Evolutionary conservation across 768 basidiomycete species (phyloP).

Genomic region (Tylopilus rubrobrunneus): DNA sequence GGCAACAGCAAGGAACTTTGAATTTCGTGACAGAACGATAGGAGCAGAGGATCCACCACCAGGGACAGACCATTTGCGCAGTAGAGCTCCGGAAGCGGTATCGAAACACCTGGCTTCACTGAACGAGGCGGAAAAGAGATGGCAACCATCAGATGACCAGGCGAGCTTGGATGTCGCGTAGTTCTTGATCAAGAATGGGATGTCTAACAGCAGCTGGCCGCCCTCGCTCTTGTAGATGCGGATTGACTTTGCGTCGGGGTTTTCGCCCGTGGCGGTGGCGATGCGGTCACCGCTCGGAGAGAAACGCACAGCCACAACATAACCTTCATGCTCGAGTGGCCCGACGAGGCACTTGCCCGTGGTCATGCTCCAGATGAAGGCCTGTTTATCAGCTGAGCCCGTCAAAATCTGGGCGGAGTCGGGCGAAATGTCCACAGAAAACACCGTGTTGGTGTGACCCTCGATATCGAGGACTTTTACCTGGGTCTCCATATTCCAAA

Average conservation of each 20-base stretch:
- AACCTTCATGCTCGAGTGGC: not conserved
- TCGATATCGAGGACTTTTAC: not conserved
- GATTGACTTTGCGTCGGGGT: not conserved
- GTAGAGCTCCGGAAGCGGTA: not conserved
- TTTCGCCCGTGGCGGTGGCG: not conserved
- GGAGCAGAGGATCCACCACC: not conserved
- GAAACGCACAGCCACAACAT: not conserved
- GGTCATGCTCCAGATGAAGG: not conserved
- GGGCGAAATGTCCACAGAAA: not conserved
- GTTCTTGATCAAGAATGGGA: not conserved
- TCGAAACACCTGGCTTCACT: slow-evolving; percentile 1
- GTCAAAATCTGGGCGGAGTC: not conserved
- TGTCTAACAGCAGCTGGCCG: not conserved
- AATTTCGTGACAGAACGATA: not conserved
- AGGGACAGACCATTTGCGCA: not conserved
- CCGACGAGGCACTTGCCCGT: not conserved
- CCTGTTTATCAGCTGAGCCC: not conserved
- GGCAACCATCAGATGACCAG: not conserved
- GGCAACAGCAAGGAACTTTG: not conserved
- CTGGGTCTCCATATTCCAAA: not conserved
- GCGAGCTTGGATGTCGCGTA: not conserved
- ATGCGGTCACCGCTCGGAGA: slow-evolving; percentile 1
- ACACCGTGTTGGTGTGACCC: not conserved
- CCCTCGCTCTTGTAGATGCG: not conserved
- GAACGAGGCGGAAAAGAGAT: not conserved